Base-by-base conservation (phyloP, 306 rosid genomes). In the Casuarina cunninghamiana region DNA sequence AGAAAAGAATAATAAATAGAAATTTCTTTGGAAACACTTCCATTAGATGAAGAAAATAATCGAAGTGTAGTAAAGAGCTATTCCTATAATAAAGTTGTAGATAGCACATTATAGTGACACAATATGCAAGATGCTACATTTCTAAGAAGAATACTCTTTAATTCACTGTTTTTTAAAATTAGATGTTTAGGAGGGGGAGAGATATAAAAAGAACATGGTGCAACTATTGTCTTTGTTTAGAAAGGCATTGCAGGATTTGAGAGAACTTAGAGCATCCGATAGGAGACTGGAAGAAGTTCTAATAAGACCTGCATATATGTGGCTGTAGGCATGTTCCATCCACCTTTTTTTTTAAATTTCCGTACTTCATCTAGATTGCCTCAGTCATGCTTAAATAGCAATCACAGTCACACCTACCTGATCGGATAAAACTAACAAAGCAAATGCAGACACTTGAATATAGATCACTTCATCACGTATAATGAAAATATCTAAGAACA, bases 341-440 rank as follows among this genome's bases (percentile, higher is more conserved):
- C 38, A 16, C 9, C 63, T 3, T 43, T 1, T 61, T 5, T 12
- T 32, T 61, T 32, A 26, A 1, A 26, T 61, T 61, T 46, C 68
- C 35, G 43, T 42, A 61, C 8, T 32, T 9, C 68, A 61, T 61
- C 41, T 35, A 35, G 43, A 53, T 53, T 17, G 19, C 21, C 21
- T 53, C 19, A 4, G 7, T 21, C 65, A 58, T 58, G 38, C 26
- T 58, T 10, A 58, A 58, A 58, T 58, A 58, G 38, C 21, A 11
- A 45, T 50, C 10, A n/a, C 35, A 70, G 76, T 35, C 65, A 39
- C 9, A 4, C 8, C 32, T 39, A 57, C 48, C 41, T 41, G 26
- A 16, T 68, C 71, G 38, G 50, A 72, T 77, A 63, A 71, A 75
- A 61, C 44, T 58, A 71, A 79, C 37, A 53, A 43, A 38, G 32